These are phyloP conservation scores for Penicillium sp. DNA, from an alignment of 2,329 filamentous ascomycete genomes.

Conservation along the genomic window DNA sequence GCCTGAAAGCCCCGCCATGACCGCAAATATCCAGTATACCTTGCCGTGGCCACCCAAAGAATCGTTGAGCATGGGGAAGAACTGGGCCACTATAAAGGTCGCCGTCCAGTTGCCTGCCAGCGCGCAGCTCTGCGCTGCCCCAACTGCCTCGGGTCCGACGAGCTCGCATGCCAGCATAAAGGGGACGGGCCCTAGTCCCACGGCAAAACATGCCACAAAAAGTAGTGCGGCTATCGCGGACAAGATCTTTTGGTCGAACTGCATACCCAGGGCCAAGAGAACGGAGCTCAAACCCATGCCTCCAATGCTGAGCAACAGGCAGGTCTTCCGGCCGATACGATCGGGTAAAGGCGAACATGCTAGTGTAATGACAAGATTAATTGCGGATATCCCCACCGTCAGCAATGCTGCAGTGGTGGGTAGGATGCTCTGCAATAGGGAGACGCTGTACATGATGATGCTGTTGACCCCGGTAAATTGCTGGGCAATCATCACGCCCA, in stretches of 20 bases:
- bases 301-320: slow-evolving; percentile 72
- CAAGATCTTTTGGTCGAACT: slow-evolving; percentile 64
- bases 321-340: slow-evolving; percentile 78
- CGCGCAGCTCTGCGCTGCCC: slow-evolving; percentile 84
- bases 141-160: slow-evolving; percentile 83
- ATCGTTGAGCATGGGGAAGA: slow-evolving; percentile 83
- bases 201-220: slow-evolving; percentile 85
- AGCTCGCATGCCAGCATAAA: slow-evolving; percentile 92
- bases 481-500: slow-evolving; percentile 88
- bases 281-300: slow-evolving; percentile 80
- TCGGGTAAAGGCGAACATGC: slow-evolving; percentile 81
- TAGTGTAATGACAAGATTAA: slow-evolving; percentile 81
- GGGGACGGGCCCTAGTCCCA: slow-evolving; percentile 87
- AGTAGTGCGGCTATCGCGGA: slow-evolving; percentile 75
- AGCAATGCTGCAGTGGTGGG: slow-evolving; percentile 76
- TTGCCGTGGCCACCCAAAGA: slow-evolving; percentile 71
- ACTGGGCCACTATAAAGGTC: slow-evolving; percentile 88
- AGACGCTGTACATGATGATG: slow-evolving; percentile 97
- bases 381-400: slow-evolving; percentile 78
- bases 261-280: slow-evolving; percentile 74
- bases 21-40: slow-evolving; percentile 90
- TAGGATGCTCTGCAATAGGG: slow-evolving; percentile 74
- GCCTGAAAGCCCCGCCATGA: slow-evolving; percentile 63
- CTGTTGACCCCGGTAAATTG: slow-evolving; percentile 94
- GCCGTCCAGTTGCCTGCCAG: slow-evolving; percentile 83